Base-by-base conservation (phyloP, 176 grass and related monocot genomes). In the Echinochloa phyllopogon region DNA sequence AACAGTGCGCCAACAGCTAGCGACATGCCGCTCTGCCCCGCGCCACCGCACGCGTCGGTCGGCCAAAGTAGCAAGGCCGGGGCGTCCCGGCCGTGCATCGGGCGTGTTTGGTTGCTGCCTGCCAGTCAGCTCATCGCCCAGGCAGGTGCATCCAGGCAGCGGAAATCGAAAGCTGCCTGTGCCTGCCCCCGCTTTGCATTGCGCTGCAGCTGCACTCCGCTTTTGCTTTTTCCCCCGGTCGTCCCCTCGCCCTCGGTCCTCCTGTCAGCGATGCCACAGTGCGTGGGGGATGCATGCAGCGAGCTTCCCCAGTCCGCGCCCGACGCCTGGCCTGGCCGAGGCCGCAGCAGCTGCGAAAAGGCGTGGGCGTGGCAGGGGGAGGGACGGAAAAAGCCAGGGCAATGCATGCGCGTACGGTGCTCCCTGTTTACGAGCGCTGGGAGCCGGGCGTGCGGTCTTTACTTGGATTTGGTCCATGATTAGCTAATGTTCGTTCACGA, bases 1-100 rank as follows among this genome's bases (percentile, higher is more conserved):
- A 51, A 41, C 79, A 69, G 74, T 40, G 84, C 67, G 86, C 88
- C 88, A 90, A 87, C 80, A 83, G 74, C 88, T 42, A 78, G 59
- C 80, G 80, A 87, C 88, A 83, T 79, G 74, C 74, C 74, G 59
- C 79, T 67, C 73, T 76, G 86, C 86, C 86, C 63, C 47, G 71
- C 71, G 63, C 64, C 79, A 83, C 72, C 5, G 72, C 86, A 69
- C 45, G 85, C 76, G 40, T 43, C 73, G 73, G 62, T n/a, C n/a
- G n/a, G n/a, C n/a, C n/a, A n/a, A n/a, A n/a, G n/a, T n/a, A n/a
- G 27, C 37, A 85, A 77, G 77, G 60, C 0, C n/a, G 9, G 3
- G 39, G 14, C 13, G n/a, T 21, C 36, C 10, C 4, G 76, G 36
- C 43, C 52, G 61, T 75, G 67, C 84, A n/a, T n/a, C n/a, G n/a